These are phyloP conservation scores for Cynara cardunculus DNA, from an alignment of 129 eudicot genomes.

Conservation along the genomic window DNA sequence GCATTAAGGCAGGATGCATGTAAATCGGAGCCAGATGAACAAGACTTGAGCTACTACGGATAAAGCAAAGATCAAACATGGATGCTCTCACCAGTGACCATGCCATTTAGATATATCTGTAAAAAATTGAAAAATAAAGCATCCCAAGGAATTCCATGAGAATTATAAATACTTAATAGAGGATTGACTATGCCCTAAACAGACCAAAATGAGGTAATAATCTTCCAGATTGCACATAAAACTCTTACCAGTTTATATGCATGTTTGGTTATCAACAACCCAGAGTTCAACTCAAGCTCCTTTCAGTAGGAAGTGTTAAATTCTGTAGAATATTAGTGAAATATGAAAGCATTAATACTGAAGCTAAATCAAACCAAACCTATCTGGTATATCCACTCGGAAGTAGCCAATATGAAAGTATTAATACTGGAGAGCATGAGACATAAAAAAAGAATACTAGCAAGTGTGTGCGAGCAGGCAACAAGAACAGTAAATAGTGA, in stretches of 20 bases:
- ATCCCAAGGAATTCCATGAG: not conserved
- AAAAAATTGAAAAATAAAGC: not conserved
- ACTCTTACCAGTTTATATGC: not conserved
- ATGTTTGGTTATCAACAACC: not conserved
- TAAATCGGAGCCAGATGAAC: slow-evolving; percentile 5
- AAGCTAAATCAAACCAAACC: not conserved
- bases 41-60: slow-evolving; percentile 26
- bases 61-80: not conserved
- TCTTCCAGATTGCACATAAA: not conserved
- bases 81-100: slow-evolving; percentile 13
- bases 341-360: not conserved
- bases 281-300: not conserved
- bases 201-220: not conserved
- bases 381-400: not conserved
- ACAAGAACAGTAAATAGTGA: no score
- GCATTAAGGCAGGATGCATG: slow-evolving; percentile 10
- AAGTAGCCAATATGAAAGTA: not conserved
- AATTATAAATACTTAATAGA: not conserved
- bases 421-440: not conserved
- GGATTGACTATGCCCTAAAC: not conserved
- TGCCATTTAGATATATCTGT: slow-evolving; percentile 18
- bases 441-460: not conserved
- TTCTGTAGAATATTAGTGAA: not conserved
- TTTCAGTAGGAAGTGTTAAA: not conserved
- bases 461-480: not conserved